Evolutionary conservation across 1,139 yeast genomes (phyloP), one percentile per base, ranked within the genome.

Genomic region (Kurtzmaniella quercitrusa): DNA sequence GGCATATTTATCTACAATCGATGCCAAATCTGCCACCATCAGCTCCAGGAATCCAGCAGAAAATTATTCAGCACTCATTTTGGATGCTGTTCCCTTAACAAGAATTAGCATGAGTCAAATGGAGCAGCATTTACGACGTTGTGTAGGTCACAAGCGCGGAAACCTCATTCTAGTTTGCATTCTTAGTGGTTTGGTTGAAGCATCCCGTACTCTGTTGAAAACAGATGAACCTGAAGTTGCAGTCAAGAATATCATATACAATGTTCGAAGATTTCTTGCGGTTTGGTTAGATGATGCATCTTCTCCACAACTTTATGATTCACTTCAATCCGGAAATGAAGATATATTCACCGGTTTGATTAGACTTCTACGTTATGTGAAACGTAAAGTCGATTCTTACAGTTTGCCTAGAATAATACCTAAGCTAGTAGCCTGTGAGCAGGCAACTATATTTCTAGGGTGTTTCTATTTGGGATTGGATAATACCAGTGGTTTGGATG

Each of bases 271-370:
- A 8, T 30, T 30, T 14, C 18, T 30, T 9, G 4, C 34, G 11
- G 17, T 30, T 4, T 30, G 34, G 34, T 5, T 30, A 14, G 34
- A 16, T 14, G 16, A 30, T 16, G 18, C 34, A 14, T 12, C 34
- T 7, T 14, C 18, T 5, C 34, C 16, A 16, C 46, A 55, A 47
- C 54, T 68, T 3, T 69, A 57, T 49, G 65, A 65, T 47, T 56
- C 66, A 2, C 49, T 61, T 14, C 55, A 56, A 22, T 54, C 58
- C 2, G 72, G 72, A 2, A 68, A 69, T 47, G 51, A 53, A 3
- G 58, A 52, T 12, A 48, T 70, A 9, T 68, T 70, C 42, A 50
- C 51, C 6, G 72, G 61, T 1, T 37, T 57, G 1, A 18, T 43
- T 5, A 47, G 45, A 38, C 43, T 57, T 6, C 1, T 30, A 5